These are phyloP conservation scores for Stevia rebaudiana DNA, from an alignment of 140 eudicot species.

Conservation along the genomic window DNA sequence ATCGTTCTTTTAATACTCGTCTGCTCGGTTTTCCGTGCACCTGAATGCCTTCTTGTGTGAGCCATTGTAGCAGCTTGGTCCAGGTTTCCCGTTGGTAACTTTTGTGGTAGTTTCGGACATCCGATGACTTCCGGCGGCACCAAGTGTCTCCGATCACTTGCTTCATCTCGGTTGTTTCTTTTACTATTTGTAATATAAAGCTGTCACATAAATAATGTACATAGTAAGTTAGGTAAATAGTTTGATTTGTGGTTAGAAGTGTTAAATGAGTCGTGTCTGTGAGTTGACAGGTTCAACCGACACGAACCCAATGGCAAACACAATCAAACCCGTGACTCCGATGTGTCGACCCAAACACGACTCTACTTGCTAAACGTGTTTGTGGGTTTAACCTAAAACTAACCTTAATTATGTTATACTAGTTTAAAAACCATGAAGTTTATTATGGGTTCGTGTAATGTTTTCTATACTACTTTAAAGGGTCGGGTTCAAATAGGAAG, in stretches of 20 bases:
- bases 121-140: constrained; percentile 68
- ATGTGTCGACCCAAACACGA: too few species aligned
- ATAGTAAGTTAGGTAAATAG: not conserved
- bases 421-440: too few species aligned
- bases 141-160: constrained; percentile 57
- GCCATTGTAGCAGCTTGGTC: constrained; percentile 46
- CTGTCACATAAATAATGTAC: not conserved
- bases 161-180: constrained; percentile 48
- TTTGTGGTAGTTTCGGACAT: constrained; percentile 70
- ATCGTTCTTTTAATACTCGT: constrained; percentile 54
- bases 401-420: too few species aligned
- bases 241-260: not conserved
- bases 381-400: too few species aligned
- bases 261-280: too few species aligned
- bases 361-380: too few species aligned
- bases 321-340: too few species aligned
- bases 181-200: constrained; percentile 58
- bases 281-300: too few species aligned
- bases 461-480: too few species aligned
- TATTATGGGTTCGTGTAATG: too few species aligned
- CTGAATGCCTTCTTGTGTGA: constrained; percentile 58
- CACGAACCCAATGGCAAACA: too few species aligned
- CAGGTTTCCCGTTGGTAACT: constrained; percentile 84
- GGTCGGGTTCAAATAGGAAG: too few species aligned
- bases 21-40: constrained; percentile 55